Evolutionary conservation across 768 basidiomycete species (phyloP).

Genomic region (Mycena filopes): DNA sequence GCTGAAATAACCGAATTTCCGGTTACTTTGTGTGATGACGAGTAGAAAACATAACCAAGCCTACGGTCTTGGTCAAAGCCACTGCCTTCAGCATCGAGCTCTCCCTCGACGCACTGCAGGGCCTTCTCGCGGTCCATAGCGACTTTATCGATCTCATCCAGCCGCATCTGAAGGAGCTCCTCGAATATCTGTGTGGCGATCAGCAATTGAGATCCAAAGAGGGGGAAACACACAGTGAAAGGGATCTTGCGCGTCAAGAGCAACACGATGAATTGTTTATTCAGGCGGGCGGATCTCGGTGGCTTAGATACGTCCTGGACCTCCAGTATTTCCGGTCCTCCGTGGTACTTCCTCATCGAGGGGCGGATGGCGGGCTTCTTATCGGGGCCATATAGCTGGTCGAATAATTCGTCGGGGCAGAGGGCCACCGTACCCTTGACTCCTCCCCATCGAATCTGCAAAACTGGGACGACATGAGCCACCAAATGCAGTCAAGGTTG

Average conservation of each 20-base stretch:
- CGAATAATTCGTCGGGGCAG: slow-evolving; percentile 30
- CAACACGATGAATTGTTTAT: slow-evolving; percentile 35
- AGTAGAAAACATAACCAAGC: no score
- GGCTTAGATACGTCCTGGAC: slow-evolving; percentile 28
- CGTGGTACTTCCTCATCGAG: slow-evolving; percentile 33
- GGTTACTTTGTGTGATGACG: no score
- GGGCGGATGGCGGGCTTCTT: slow-evolving; percentile 34
- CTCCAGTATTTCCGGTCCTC: slow-evolving; percentile 29
- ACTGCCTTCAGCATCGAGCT: slow-evolving; percentile 26
- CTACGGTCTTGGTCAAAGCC: slow-evolving; percentile 28
- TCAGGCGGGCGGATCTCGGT: slow-evolving; percentile 30
- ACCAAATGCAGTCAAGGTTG: background rate
- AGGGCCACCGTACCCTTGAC: slow-evolving; percentile 33
- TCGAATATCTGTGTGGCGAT: slow-evolving; percentile 27
- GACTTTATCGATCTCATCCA: slow-evolving; percentile 29
- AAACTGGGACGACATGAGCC: slow-evolving; percentile 13
- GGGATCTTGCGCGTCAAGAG: slow-evolving; percentile 29
- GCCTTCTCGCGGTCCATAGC: slow-evolving; percentile 26
- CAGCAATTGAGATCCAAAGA: background rate
- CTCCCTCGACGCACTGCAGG: slow-evolving; percentile 28
- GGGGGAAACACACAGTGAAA: background rate
- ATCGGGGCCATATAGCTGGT: slow-evolving; percentile 9
- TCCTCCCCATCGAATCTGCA: slow-evolving; percentile 33
- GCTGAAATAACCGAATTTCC: no score
- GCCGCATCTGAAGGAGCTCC: slow-evolving; percentile 25